Base-by-base conservation (phyloP, 1,284 basidiomycete genomes). In the Heterobasidion parviporum region DNA sequence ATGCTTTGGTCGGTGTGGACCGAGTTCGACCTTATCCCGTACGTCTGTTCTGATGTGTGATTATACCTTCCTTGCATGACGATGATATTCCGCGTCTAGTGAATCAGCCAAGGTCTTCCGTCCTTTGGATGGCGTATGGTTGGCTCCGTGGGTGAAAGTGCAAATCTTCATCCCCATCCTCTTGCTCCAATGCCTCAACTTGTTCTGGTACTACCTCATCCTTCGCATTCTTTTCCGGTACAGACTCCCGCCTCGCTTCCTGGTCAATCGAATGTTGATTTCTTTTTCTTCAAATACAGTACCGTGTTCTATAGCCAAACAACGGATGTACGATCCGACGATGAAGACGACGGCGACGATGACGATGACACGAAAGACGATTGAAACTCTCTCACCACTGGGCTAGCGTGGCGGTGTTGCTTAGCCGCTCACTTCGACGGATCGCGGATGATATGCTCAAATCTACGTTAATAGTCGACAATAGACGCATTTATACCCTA, bases 181-280 rank as follows among this genome's bases (percentile, higher is more conserved):
- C 10, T 70, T 91, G 0, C 76, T 98, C 12, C 92, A 94, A 68
- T 64, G 82, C 58, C 78, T 98, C 64, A 96, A 97, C 67, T 61
- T 95, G 18, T 96, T 96, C 74, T 96, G 93, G 93, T 94, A 92
- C 68, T 83, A 78, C 69, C 74, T 92, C 49, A 92, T 95, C 65
- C 72, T 81, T 68, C 82, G 90, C 54, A 87, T 96, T 57, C 66
- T 78, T 14, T 65, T 70, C 53, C 72, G 80, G 81, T 83, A 61
- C 52, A 76, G 66, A 7, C 1, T 35, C 6, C 52, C 26, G 33
- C 14, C 47, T 15, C 34, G 12, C 32, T 26, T 18, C 26, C 41
- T 34, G 14, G 6, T 54, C 33, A 43, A 7, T 51, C 36, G 44
- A 48, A 53, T 18, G 35, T 41, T 48, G 9, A 47, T 8, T 9